Evolutionary conservation across 768 basidiomycete species (phyloP).

Genomic region (Dendrothele bispora): DNA sequence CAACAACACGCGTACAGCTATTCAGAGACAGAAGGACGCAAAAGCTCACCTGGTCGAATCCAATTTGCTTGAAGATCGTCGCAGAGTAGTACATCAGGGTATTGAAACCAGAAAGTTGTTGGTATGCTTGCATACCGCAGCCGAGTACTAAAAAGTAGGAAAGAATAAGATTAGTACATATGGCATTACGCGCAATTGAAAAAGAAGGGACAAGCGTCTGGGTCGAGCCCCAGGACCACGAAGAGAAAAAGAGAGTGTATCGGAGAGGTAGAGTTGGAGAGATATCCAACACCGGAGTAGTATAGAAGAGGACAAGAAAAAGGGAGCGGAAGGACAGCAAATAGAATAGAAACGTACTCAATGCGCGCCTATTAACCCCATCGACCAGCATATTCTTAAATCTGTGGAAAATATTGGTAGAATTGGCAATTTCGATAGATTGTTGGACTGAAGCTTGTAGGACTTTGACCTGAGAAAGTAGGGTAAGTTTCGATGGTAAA

Average conservation of each 20-base stretch:
- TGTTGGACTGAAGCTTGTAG: slow-evolving; percentile 59
- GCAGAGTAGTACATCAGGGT: slow-evolving; percentile 69
- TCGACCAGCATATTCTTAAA: slow-evolving; percentile 52
- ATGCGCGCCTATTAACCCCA: slow-evolving; percentile 64
- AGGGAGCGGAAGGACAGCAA: background rate
- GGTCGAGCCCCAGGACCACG: too few species aligned
- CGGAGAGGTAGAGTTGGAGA: background rate
- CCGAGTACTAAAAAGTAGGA: slow-evolving; percentile 70
- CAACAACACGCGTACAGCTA: too few species aligned
- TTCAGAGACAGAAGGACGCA: too few species aligned
- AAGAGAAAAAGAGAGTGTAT: background rate
- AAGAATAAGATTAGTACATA: too few species aligned
- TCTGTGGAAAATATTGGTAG: slow-evolving; percentile 61
- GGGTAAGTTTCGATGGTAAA: too few species aligned
- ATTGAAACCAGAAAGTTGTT: slow-evolving; percentile 84
- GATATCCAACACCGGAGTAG: too few species aligned
- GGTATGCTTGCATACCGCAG: slow-evolving; percentile 80
- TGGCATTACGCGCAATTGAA: too few species aligned
- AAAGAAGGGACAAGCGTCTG: too few species aligned
- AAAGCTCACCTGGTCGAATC: slow-evolving; percentile 84
- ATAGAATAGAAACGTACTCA: slow-evolving; percentile 48
- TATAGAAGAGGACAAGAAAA: background rate
- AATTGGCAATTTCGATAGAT: slow-evolving; percentile 60
- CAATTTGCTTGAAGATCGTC: slow-evolving; percentile 77
- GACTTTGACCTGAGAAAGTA: slow-evolving; percentile 45